These are phyloP conservation scores for Boechera retrofracta DNA, from an alignment of 345 rosid genomes.

Conservation along the genomic window DNA sequence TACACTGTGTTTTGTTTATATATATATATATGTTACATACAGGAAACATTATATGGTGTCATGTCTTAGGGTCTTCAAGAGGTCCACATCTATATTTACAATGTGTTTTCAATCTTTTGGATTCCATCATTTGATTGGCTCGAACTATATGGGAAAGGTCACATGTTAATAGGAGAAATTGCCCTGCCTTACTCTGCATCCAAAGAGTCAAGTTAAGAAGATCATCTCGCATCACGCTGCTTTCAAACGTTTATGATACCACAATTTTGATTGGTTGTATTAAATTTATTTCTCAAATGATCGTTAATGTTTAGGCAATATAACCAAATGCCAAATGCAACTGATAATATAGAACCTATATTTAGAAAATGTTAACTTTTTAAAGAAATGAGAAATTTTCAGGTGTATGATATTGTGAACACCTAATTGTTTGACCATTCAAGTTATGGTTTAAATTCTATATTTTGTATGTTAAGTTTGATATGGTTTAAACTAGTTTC, in stretches of 20 bases:
- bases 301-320: not conserved
- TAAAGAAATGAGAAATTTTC: not conserved
- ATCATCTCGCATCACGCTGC: slow-evolving; percentile 4
- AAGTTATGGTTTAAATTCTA: not conserved
- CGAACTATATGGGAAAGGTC: slow-evolving; percentile 36
- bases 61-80: slow-evolving; percentile 31
- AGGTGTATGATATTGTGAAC: not conserved
- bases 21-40: slow-evolving; percentile 8
- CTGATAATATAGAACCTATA: not conserved
- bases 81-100: not conserved
- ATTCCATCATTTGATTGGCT: slow-evolving; percentile 3
- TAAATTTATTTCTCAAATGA: not conserved
- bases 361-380: not conserved
- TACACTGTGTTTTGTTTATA: not conserved
- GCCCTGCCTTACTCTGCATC: slow-evolving; percentile 13
- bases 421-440: not conserved
- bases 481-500: not conserved
- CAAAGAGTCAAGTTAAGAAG: slow-evolving; percentile 33
- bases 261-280: not conserved
- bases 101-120: not conserved
- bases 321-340: not conserved
- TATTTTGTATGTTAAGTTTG: not conserved
- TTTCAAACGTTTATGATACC: not conserved
- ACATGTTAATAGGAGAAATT: slow-evolving; percentile 23
- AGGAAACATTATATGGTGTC: slow-evolving; percentile 32